These are phyloP conservation scores for Endocarpon pusillum DNA, from an alignment of 495 filamentous ascomycete genomes.

Conservation along the genomic window DNA sequence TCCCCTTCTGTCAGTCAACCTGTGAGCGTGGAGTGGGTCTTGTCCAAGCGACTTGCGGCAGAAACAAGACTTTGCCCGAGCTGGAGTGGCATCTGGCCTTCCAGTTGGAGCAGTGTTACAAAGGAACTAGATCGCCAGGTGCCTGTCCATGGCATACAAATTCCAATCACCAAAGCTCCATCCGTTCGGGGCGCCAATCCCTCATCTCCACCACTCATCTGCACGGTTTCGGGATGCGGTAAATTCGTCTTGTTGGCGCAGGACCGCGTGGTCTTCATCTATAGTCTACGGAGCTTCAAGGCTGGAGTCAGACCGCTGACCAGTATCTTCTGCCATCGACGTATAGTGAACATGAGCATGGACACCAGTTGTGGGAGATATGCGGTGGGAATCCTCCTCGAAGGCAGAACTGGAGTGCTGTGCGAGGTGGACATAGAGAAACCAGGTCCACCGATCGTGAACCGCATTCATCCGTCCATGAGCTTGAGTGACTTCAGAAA, in stretches of 20 bases:
- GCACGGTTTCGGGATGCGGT: conserved; percentile 28
- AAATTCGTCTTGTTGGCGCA: conserved; percentile 40
- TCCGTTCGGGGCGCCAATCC: conserved; percentile 1
- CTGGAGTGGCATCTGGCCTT: conserved; percentile 4
- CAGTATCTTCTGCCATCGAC: conserved; percentile 39
- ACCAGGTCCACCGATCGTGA: too few relatives aligned
- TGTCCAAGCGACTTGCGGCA: background rate
- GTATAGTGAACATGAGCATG: conserved; percentile 45
- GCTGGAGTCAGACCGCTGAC: conserved; percentile 26
- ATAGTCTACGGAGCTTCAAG: conserved; percentile 26
- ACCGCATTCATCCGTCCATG: too few relatives aligned
- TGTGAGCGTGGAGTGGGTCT: too few relatives aligned
- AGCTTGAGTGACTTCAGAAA: background rate
- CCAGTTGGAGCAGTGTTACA: conserved; percentile 13
- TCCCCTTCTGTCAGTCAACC: too few relatives aligned
- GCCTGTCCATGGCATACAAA: background rate
- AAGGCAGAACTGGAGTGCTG: conserved; percentile 45
- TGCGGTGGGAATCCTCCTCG: conserved; percentile 43
- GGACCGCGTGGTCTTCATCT: conserved; percentile 44
- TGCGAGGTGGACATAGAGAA: conserved; percentile 40
- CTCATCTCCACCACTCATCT: conserved; percentile 5
- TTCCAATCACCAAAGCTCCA: conserved; percentile 1
- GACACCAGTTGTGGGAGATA: conserved; percentile 40
- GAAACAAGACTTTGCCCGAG: background rate
- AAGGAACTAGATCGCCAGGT: conserved; percentile 7